Evolutionary conservation across 805 yeast species (phyloP).

Genomic region (Nakazawaea wyomingensis): DNA sequence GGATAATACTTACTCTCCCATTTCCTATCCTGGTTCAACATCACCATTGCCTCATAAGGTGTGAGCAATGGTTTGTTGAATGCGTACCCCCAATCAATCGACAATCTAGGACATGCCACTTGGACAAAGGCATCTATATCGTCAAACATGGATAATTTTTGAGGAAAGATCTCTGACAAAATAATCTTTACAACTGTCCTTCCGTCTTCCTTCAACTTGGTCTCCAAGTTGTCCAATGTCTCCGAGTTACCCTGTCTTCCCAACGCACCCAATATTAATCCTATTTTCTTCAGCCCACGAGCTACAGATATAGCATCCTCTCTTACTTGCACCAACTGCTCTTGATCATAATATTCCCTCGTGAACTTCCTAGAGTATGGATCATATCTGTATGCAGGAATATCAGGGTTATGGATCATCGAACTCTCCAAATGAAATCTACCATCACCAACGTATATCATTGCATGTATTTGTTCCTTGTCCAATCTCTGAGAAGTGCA

Average conservation of each 20-base stretch:
- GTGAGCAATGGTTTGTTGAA: constrained; percentile 87
- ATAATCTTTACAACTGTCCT: constrained; percentile 74
- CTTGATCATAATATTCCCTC: constrained; percentile 80
- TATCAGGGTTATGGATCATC: constrained; percentile 93
- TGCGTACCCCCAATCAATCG: constrained; percentile 99
- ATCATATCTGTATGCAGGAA: constrained; percentile 91
- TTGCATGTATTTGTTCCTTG: constrained; percentile 60
- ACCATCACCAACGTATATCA: constrained; percentile 94
- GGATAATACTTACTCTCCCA: constrained; percentile 73
- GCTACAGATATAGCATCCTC: constrained; percentile 70
- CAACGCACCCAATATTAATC: constrained; percentile 84
- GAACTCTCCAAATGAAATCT: constrained; percentile 92
- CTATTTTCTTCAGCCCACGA: constrained; percentile 55
- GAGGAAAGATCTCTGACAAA: constrained; percentile 89
- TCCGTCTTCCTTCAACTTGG: constrained; percentile 46
- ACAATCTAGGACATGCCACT: constrained; percentile 93
- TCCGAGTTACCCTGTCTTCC: constrained; percentile 92
- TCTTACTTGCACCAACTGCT: constrained; percentile 71
- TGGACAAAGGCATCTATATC: constrained; percentile 94
- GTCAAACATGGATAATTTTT: constrained; percentile 84
- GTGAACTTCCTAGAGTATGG: constrained; percentile 93
- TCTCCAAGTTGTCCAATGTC: constrained; percentile 66
- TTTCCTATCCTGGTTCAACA: constrained; percentile 64
- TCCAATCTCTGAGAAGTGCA: constrained; percentile 87
- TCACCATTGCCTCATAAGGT: constrained; percentile 94